Evolutionary conservation across 2,329 filamentous ascomycete genomes (phyloP).

Genomic region (Paecilomyces sp.): DNA sequence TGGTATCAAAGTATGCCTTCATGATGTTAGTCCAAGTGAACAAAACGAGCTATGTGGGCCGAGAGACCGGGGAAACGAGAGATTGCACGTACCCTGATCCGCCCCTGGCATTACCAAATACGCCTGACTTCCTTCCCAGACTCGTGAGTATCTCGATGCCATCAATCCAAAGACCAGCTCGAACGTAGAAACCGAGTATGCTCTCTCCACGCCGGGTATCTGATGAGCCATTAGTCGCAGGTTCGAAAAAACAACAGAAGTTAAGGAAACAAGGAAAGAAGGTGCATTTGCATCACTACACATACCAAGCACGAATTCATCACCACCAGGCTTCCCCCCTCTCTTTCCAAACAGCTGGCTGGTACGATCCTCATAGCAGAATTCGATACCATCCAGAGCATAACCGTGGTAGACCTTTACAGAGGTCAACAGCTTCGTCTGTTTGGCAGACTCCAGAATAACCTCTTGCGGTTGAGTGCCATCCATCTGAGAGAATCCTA

Average conservation of each 20-base stretch:
- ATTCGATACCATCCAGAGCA: conserved; percentile 80
- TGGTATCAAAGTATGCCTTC: conserved; percentile 78
- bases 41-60: neutral
- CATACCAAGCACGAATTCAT: conserved; percentile 71
- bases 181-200: conserved; percentile 76
- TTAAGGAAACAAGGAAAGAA: too few relatives aligned
- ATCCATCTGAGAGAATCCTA: conserved; percentile 66
- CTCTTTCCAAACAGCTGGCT: conserved; percentile 80
- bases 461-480: conserved; percentile 64
- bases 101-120: conserved; percentile 75
- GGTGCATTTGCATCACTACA: conserved; percentile 6
- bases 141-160: conserved; percentile 86
- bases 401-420: conserved; percentile 71
- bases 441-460: conserved; percentile 63
- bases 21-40: neutral
- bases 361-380: conserved; percentile 81
- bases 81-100: conserved; percentile 66
- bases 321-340: conserved; percentile 62
- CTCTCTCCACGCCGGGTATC: conserved; percentile 81
- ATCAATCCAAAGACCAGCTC: conserved; percentile 75
- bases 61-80: neutral
- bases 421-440: conserved; percentile 66
- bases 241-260: neutral
- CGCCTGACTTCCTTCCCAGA: conserved; percentile 72
- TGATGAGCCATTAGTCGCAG: conserved; percentile 26